These are phyloP conservation scores for Cryptococcus floricola DNA, from an alignment of 1,284 basidiomycete species.

Conservation along the genomic window DNA sequence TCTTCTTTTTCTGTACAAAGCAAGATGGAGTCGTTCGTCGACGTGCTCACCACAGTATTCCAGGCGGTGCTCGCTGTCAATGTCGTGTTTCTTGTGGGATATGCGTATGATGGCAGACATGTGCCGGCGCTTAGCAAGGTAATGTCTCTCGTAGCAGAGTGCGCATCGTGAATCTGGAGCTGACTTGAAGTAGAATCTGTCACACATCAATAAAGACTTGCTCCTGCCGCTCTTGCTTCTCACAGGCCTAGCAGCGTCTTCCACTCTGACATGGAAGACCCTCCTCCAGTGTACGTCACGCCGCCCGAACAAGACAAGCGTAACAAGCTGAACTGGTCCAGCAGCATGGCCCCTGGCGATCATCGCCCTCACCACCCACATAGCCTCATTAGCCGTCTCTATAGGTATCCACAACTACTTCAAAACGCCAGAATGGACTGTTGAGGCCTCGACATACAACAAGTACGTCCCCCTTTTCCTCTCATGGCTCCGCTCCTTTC, in stretches of 20 bases:
- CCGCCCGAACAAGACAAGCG: background rate
- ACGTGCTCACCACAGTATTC: conserved; percentile 36
- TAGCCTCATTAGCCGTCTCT: conserved; percentile 24
- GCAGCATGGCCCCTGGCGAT: conserved; percentile 39
- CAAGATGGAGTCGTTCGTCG: conserved; percentile 37
- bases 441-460: conserved; percentile 35
- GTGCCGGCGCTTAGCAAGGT: conserved; percentile 16
- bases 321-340: background rate
- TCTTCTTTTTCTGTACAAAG: background rate
- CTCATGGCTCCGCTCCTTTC: background rate
- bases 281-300: conserved; percentile 28
- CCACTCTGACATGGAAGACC: conserved; percentile 19
- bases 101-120: conserved; percentile 26
- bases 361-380: conserved; percentile 33
- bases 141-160: background rate
- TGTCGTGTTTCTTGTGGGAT: conserved; percentile 38
- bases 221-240: conserved; percentile 37
- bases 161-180: background rate
- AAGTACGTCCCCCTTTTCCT: conserved; percentile 25
- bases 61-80: conserved; percentile 36
- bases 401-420: conserved; percentile 24
- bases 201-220: conserved; percentile 20
- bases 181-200: conserved; percentile 14
- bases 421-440: conserved; percentile 31
- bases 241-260: conserved; percentile 31